Percentiles rank a stretch among this genome's conserved stretches.
Evolutionary conservation across 257 asterid genomes (phyloP).

Genomic region (Linderniella brevidens): DNA sequence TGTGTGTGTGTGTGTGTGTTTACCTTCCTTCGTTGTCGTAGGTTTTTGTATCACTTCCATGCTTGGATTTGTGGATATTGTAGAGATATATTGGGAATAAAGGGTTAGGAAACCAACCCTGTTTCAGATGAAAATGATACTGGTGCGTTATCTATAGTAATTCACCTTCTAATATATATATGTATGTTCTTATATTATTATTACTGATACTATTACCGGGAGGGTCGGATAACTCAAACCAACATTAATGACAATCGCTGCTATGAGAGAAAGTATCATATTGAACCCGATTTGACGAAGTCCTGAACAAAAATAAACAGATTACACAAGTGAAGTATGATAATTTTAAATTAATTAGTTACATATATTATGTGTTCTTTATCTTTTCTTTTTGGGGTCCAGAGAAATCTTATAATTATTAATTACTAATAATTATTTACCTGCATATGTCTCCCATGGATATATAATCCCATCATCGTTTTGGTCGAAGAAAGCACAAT

Average conservation of each 20-base stretch:
- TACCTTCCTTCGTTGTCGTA: conserved; percentile 83
- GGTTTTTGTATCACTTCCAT: conserved; percentile 65
- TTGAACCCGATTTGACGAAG: conserved; percentile 66
- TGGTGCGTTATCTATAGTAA: not conserved
- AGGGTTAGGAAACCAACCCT: conserved; percentile 80
- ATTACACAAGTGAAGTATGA: not conserved
- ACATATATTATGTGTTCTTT: too few relatives aligned
- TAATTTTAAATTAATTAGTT: not conserved
- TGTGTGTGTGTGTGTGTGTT: too few relatives aligned
- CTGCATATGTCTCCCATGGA: conserved; percentile 49
- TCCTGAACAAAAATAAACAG: conserved; percentile 17
- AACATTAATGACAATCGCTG: conserved; percentile 33
- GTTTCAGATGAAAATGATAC: not conserved
- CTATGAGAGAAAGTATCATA: conserved; percentile 30
- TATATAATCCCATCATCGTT: conserved; percentile 69
- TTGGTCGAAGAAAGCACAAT: conserved; percentile 71
- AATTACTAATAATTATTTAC: conserved; percentile 1
- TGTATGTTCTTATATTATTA: too few relatives aligned
- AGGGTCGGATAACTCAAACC: conserved; percentile 55
- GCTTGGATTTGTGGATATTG: conserved; percentile 67
- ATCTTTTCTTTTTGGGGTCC: too few relatives aligned
- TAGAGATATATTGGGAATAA: conserved; percentile 51
- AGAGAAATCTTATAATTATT: too few relatives aligned
- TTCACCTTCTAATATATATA: too few relatives aligned
- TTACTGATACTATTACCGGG: too few relatives aligned